Evolutionary conservation across 768 basidiomycete species (phyloP).

Genomic region (Lentinus tigrinus): DNA sequence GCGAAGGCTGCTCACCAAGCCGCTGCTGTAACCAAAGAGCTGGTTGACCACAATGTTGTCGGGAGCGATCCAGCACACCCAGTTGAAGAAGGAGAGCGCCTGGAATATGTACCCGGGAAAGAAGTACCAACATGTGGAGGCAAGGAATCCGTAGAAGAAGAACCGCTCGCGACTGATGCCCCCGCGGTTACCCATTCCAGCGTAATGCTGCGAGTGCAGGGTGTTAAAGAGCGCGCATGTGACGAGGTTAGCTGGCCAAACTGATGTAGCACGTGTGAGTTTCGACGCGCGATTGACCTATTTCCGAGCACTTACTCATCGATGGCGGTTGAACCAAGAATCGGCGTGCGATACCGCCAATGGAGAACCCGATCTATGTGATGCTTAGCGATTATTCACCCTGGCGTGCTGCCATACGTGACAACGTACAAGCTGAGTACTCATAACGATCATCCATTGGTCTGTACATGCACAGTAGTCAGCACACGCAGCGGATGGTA

Average conservation of each 20-base stretch:
- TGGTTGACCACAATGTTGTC: constrained; percentile 39
- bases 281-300: background rate
- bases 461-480: constrained; percentile 38
- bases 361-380: constrained; percentile 81
- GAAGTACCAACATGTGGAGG: constrained; percentile 59
- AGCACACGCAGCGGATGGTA: background rate
- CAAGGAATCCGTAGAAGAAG: constrained; percentile 64
- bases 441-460: constrained; percentile 81
- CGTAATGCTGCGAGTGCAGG: constrained; percentile 66
- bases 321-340: constrained; percentile 65
- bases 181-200: constrained; percentile 57
- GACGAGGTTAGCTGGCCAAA: constrained; percentile 78
- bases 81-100: constrained; percentile 80
- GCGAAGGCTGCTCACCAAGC: background rate
- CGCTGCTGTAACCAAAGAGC: constrained; percentile 54
- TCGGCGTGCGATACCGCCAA: constrained; percentile 71
- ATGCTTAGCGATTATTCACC: too few relatives aligned
- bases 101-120: constrained; percentile 83
- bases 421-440: constrained; percentile 67
- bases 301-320: constrained; percentile 38
- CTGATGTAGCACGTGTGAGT: constrained; percentile 17
- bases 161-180: constrained; percentile 76
- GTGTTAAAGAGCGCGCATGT: constrained; percentile 78
- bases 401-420: too few relatives aligned
- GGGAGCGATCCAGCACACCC: constrained; percentile 60